These are phyloP conservation scores for Trichoderma harzianum DNA, from an alignment of 2,329 filamentous ascomycete genomes.

Conservation along the genomic window DNA sequence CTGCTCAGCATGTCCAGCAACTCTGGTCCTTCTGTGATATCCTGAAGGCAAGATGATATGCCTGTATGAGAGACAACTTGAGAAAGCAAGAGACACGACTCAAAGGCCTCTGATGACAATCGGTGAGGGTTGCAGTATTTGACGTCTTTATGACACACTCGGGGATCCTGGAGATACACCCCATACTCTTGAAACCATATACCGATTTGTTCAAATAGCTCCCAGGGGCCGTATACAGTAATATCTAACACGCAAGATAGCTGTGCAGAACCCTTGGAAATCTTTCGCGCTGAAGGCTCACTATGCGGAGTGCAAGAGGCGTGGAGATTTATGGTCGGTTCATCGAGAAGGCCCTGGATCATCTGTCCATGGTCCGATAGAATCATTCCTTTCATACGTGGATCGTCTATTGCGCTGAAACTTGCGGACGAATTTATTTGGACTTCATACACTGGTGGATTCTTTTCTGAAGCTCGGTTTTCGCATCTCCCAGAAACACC, in stretches of 20 bases:
- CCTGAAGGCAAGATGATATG: background rate
- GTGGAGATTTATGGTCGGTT: background rate
- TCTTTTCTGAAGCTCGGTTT: background rate
- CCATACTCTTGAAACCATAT: background rate
- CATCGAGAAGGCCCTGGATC: background rate
- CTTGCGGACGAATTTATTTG: background rate
- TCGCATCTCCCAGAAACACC: background rate
- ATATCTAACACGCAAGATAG: background rate
- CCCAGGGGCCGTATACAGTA: background rate
- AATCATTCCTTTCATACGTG: background rate
- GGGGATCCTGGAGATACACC: background rate
- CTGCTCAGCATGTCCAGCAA: background rate
- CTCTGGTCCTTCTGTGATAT: background rate
- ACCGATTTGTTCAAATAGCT: background rate
- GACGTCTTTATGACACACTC: background rate
- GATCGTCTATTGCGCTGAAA: background rate
- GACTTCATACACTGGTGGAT: background rate
- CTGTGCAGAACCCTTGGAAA: background rate
- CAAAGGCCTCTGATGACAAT: background rate
- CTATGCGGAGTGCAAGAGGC: background rate
- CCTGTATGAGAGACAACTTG: background rate
- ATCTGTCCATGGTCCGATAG: background rate
- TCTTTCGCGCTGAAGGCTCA: background rate
- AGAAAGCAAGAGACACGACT: background rate
- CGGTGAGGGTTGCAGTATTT: background rate